Base-by-base conservation (phyloP, 257 asterid species). In the Lavandula angustifolia region DNA sequence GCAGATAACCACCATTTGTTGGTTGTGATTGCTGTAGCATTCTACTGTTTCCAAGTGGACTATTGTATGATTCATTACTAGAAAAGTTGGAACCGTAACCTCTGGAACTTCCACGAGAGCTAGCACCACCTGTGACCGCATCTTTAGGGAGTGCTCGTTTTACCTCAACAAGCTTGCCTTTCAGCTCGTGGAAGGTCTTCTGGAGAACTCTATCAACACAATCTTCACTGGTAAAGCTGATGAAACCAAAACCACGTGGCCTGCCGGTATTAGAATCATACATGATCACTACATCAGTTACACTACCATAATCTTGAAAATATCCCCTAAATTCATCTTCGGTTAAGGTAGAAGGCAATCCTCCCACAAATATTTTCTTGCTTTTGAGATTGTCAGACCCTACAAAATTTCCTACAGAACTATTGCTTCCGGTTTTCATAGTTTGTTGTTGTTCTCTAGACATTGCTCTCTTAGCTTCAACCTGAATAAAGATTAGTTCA, bases 231-330 rank as follows among this genome's bases (percentile, higher is more conserved):
- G 74, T 74, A 62, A 76, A 79, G 46, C 79, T 76, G 66, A 79
- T 73, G 62, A 79, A 79, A 62, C 84, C 84, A 59, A 79, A 79
- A 9, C 84, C 84, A 57, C 84, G 84, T 1, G 84, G 76, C 9
- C 81, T 70, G 43, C 77, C 69, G 37, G 81, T 79, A 12, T 38
- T 55, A 22, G 70, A 75, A 46, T 79, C 81, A 16, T 69, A 66
- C 79, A 79, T 75, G 42, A 79, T 79, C 42, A 75, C 79, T 51
- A 74, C 81, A 70, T 79, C 84, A 14, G 70, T 69, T 50, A 79
- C 62, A 9, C 40, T 56, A 47, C 81, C 84, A 33, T 40, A 79
- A 5, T 62, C 76, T 66, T 48, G 62, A 41, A 79, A 79, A 57
- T 79, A 69, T 48, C 74, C 69, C 14, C 46, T 53, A 51, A 79